Evolutionary conservation across 805 yeast genomes (phyloP).

Genomic region (Pichia manshurica): DNA sequence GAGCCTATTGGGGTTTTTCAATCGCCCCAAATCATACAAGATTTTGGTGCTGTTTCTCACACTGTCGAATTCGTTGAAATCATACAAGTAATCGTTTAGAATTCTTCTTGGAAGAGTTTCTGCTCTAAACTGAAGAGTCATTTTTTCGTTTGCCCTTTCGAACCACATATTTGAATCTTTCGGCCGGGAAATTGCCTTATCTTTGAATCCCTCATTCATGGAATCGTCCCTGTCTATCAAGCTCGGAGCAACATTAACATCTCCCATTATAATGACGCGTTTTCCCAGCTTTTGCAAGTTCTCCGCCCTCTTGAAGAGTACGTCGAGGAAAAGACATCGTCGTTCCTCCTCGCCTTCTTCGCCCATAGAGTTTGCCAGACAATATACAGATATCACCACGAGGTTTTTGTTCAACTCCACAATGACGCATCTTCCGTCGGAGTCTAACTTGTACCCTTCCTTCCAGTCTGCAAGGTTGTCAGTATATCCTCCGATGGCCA

Average conservation of each 20-base stretch:
- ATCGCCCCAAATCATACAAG: slow-evolving; percentile 56
- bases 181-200: slow-evolving; percentile 27
- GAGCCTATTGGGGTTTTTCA: slow-evolving; percentile 47
- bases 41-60: slow-evolving; percentile 34
- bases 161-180: slow-evolving; percentile 23
- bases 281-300: slow-evolving; percentile 53
- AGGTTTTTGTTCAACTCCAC: slow-evolving; percentile 62
- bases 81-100: slow-evolving; percentile 39
- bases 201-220: slow-evolving; percentile 40
- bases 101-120: slow-evolving; percentile 38
- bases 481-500: slow-evolving; percentile 71
- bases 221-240: slow-evolving; percentile 77
- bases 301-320: slow-evolving; percentile 56
- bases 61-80: slow-evolving; percentile 24
- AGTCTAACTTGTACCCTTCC: slow-evolving; percentile 44
- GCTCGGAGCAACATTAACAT: slow-evolving; percentile 76
- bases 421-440: slow-evolving; percentile 79
- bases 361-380: slow-evolving; percentile 84
- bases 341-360: slow-evolving; percentile 61
- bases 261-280: slow-evolving; percentile 78
- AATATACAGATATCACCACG: slow-evolving; percentile 65
- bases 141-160: slow-evolving; percentile 30
- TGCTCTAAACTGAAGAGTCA: slow-evolving; percentile 32
- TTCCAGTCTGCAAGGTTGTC: slow-evolving; percentile 31
- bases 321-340: slow-evolving; percentile 51